Evolutionary conservation across 2,329 filamentous ascomycete species (phyloP).

Genomic region (Diaporthe destruens): DNA sequence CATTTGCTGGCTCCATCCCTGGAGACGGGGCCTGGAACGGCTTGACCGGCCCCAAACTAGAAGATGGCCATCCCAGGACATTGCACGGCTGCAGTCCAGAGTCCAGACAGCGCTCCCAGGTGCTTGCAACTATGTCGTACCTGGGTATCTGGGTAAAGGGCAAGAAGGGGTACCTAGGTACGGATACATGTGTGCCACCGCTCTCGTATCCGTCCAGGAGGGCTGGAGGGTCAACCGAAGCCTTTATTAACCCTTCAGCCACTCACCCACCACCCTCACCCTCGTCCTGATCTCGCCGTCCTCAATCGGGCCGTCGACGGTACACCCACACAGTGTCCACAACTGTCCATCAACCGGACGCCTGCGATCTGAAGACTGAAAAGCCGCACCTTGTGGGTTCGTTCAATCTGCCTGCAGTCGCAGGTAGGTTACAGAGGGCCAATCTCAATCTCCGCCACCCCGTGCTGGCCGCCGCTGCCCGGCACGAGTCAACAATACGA

Average conservation of each 20-base stretch:
- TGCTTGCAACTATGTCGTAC: too few species aligned
- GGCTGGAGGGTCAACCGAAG: not conserved
- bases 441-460: slow-evolving; percentile 31
- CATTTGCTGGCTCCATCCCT: slow-evolving; percentile 29
- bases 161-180: not conserved
- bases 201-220: slow-evolving; percentile 20
- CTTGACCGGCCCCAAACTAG: slow-evolving; percentile 12
- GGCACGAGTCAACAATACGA: slow-evolving; percentile 28
- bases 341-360: too few species aligned
- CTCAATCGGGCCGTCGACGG: slow-evolving; percentile 20
- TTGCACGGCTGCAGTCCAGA: not conserved
- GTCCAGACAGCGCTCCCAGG: too few species aligned
- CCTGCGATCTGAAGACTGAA: not conserved
- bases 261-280: too few species aligned
- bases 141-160: not conserved
- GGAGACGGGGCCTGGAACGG: slow-evolving; percentile 1
- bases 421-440: slow-evolving; percentile 24
- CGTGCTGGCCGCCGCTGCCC: not conserved
- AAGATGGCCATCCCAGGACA: slow-evolving; percentile 11
- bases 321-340: slow-evolving; percentile 18
- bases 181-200: not conserved
- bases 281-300: not conserved
- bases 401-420: slow-evolving; percentile 15
- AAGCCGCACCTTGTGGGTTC: slow-evolving; percentile 19
- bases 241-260: too few species aligned